Base-by-base conservation (phyloP, 805 yeast genomes). In the Yarrowia deformans region DNA sequence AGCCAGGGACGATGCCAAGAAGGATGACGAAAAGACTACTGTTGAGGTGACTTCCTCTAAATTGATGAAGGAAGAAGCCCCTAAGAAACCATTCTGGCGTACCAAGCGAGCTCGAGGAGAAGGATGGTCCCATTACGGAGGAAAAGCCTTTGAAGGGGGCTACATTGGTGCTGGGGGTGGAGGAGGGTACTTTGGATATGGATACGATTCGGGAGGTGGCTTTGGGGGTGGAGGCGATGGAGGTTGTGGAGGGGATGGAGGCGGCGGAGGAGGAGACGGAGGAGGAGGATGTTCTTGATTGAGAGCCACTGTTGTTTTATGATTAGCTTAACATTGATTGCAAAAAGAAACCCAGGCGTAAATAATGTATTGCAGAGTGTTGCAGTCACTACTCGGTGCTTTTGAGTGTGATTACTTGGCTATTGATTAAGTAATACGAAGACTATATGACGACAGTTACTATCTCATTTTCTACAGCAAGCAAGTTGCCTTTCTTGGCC, bases 71-170 rank as follows among this genome's bases (percentile, higher is more conserved):
- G 3, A 45, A 10, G 32, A 18, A 45, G 29, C 1, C 7, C 49
- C 32, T 10, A 45, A 19, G 49, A 45, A 45, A 19, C 29, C 49
- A 12, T 45, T 45, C 29, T 45, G 49, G 49, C 29, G 49, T 8
- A 16, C 2, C 19, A 45, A 45, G 32, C 10, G 49, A 45, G 49
- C 49, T 2, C 49, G 29, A 7, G 29, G 29, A 10, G 49, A 19
- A 45, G 49, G 49, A 45, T 45, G 29, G 46, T n/a, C 46, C 12
- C 46, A 43, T 16, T 43, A 43, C 12, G 46, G 46, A n/a, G 46
- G 46, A 10, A n/a, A n/a, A 12, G 46, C 46, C 12, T 43, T 43
- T 45, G 49, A 19, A 45, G 49, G 49, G 9, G 49, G 49, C 9
- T 45, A 45, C 29, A 45, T n/a, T n/a, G 46, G 46, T n/a, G 46